Evolutionary conservation across 2,329 filamentous ascomycete genomes (phyloP), one percentile per base, ranked within the genome.

Genomic region (Grosmannia huntii): DNA sequence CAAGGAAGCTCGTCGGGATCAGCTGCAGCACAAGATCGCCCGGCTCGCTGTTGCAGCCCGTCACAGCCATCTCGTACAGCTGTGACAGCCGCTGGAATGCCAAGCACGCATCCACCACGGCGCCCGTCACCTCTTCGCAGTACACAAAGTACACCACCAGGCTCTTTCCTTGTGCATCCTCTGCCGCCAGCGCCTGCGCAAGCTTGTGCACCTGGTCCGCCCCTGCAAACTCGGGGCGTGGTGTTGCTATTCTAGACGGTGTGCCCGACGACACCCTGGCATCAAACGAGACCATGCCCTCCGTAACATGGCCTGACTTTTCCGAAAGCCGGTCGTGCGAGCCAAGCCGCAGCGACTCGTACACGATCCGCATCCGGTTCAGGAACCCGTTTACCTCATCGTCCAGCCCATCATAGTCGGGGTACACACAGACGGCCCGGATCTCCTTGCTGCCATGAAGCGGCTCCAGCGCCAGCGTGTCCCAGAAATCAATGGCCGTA

Each of bases 101-200:
- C 12, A 82, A 78, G 66, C 87, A 92, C 1, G 89, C 80, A 61
- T 90, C 84, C 16, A 86, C 77, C 66, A 89, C 72, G 58, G 84
- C 80, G 5, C 76, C 75, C 1, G 82, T 75, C 52, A 80, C 77
- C 19, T 80, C 76, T 3, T 86, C 83, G 0, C 83, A 82, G 68
- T 91, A 89, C 44, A 91, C 73, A 65, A 90, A 84, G 67, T 89
- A 92, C 19, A 94, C 76, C 19, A 94, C 86, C 60, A 90, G 79
- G 63, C 85, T 89, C 60, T 77, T 78, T 49, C 76, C 72, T 31
- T 74, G 70, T 2, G 69, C 68, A 2, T 71, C 66, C 51, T 73
- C 68, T 14, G 72, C 71, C 2, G 73, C 70, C 21, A 83, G 67
- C 19, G 74, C 72, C 60, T 74, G 72, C 55, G 74, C 75, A 50